Evolutionary conservation across 1,284 basidiomycete species (phyloP).

Genomic region (Clitocybe nebularis): DNA sequence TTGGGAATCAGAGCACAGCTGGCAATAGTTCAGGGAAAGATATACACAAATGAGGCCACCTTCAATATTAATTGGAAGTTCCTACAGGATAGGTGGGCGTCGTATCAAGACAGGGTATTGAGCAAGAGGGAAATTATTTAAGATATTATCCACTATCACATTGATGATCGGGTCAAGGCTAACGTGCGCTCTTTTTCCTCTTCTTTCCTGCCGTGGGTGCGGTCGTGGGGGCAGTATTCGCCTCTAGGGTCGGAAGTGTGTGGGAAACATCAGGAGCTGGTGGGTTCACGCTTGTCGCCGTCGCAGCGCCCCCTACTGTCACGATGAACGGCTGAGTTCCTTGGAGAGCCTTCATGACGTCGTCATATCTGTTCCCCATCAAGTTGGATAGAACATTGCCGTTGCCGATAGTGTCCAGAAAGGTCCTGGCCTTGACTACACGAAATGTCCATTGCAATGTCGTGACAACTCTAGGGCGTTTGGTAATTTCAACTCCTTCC

Average conservation of each 20-base stretch:
- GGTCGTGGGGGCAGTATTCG: background rate
- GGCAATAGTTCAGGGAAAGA: too few species aligned
- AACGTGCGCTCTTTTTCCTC: constrained; percentile 4
- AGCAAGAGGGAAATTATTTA: too few species aligned
- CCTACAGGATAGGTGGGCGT: too few species aligned
- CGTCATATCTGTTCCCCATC: constrained; percentile 23
- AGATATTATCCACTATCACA: constrained; percentile 2
- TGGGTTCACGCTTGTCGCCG: background rate
- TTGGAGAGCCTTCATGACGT: constrained; percentile 23
- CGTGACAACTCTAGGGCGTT: constrained; percentile 16
- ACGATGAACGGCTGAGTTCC: constrained; percentile 18
- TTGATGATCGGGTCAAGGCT: constrained; percentile 5
- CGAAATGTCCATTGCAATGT: constrained; percentile 19
- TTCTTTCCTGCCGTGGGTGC: background rate
- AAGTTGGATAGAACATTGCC: constrained; percentile 20
- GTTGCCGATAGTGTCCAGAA: constrained; percentile 23
- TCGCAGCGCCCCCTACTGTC: constrained; percentile 5
- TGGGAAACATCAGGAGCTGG: background rate
- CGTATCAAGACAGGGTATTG: too few species aligned
- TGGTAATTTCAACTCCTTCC: constrained; percentile 22
- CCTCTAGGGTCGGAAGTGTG: background rate
- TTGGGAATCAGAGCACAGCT: too few species aligned
- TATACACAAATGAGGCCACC: too few species aligned
- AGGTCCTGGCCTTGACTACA: constrained; percentile 18
- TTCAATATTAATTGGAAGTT: too few species aligned